Evolutionary conservation across 257 asterid genomes (phyloP).

Genomic region (Solanum chiquidenum): DNA sequence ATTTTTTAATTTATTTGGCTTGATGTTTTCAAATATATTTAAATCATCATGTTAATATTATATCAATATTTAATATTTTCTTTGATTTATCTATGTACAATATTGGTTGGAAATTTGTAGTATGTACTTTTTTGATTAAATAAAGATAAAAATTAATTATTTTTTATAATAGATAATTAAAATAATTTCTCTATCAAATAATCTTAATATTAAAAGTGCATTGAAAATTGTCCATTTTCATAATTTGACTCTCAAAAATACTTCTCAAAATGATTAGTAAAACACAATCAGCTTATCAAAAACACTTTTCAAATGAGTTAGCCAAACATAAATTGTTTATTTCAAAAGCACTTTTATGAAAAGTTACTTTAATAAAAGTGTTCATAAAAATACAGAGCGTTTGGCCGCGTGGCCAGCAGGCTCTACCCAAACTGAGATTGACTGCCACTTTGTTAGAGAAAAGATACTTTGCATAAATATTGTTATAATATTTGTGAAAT

Average conservation of each 20-base stretch:
- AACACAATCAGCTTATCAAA: background rate
- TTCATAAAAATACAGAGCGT: background rate
- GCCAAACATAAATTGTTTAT: background rate
- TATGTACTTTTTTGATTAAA: background rate
- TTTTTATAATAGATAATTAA: background rate
- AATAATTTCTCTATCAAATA: background rate
- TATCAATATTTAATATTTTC: background rate
- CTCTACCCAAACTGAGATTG: background rate
- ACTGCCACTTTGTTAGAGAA: background rate
- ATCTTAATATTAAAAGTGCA: background rate
- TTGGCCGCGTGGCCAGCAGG: background rate
- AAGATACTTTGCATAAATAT: background rate
- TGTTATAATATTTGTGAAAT: background rate
- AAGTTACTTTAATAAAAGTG: background rate
- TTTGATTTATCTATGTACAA: background rate
- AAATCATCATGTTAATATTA: background rate
- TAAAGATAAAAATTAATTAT: background rate
- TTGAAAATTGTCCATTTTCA: background rate
- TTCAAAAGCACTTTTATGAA: background rate
- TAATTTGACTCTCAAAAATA: background rate
- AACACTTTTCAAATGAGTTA: background rate
- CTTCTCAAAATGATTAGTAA: background rate
- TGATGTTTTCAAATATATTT: background rate
- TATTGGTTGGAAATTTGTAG: background rate
- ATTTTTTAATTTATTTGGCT: background rate